Evolutionary conservation across 2,329 filamentous ascomycete species (phyloP).

Genomic region (Colletotrichum sansevieriae): DNA sequence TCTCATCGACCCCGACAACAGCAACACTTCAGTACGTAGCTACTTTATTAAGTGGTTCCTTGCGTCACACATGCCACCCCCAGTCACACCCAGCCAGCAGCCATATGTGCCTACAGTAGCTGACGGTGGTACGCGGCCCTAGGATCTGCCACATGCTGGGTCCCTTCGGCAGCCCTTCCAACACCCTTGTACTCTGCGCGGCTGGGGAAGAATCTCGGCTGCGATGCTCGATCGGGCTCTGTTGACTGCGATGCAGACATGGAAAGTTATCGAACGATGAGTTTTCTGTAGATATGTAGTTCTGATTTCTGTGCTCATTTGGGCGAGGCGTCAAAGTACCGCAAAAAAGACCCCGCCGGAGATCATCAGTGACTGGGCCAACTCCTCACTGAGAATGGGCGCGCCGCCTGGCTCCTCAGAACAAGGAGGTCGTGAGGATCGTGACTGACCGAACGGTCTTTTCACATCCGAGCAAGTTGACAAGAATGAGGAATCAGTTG

Average conservation of each 20-base stretch:
- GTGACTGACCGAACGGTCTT: neutral
- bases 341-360: constrained; percentile 10
- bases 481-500: fast-evolving
- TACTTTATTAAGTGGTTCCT: no score
- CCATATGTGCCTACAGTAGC: constrained; percentile 7
- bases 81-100: no score
- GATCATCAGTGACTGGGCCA: neutral
- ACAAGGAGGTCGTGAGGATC: neutral
- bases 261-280: neutral
- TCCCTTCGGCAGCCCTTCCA: neutral
- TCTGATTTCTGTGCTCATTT: neutral
- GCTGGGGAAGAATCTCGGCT: neutral
- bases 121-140: neutral
- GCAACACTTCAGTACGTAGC: no score
- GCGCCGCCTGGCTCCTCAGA: neutral
- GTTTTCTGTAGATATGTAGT: neutral
- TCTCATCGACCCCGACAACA: no score
- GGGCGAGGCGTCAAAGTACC: neutral
- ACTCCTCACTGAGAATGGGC: constrained; percentile 10
- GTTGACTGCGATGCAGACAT: neutral
- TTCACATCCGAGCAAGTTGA: neutral
- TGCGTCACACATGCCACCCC: no score
- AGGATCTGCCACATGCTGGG: neutral
- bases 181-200: neutral
- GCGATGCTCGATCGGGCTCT: neutral